These are phyloP conservation scores for Colletotrichum sidae DNA, from an alignment of 2,329 filamentous ascomycete genomes.

Conservation along the genomic window DNA sequence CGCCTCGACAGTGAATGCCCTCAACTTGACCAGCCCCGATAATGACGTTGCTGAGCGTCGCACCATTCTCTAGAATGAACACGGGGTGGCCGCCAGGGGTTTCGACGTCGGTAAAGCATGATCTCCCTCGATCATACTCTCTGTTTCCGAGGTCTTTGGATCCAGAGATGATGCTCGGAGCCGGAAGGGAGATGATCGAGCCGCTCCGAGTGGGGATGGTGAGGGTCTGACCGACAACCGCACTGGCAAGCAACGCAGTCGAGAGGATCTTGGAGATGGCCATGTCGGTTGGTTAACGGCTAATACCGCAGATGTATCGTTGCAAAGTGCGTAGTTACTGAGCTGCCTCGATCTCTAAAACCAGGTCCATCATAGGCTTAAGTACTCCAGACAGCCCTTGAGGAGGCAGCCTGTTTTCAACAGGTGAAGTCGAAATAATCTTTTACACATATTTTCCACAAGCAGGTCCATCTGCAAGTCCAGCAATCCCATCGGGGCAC, in stretches of 20 bases:
- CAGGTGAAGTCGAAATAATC: conserved; percentile 1
- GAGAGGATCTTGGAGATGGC: not conserved
- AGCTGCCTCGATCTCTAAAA: not conserved
- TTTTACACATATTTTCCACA: not conserved
- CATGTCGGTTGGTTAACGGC: not conserved
- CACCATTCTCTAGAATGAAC: conserved; percentile 63
- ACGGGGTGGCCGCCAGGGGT: conserved; percentile 51
- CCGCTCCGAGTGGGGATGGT: conserved; percentile 38
- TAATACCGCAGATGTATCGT: not conserved
- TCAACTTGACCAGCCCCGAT: conserved; percentile 62
- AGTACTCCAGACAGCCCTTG: not conserved
- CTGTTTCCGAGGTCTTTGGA: conserved; percentile 34
- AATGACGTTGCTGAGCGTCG: conserved; percentile 63
- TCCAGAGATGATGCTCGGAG: conserved; percentile 34
- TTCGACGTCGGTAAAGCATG: conserved; percentile 36
- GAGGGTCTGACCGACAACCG: conserved; percentile 34
- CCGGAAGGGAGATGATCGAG: conserved; percentile 34
- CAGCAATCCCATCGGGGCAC: not conserved
- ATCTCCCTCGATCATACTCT: conserved; percentile 37
- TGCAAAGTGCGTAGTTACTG: not conserved
- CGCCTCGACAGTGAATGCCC: conserved; percentile 61
- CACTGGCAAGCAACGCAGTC: not conserved
- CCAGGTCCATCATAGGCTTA: not conserved
- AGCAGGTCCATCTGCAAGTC: not conserved
- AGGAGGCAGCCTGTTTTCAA: not conserved